A percentile compares a stretch with the other conserved stretches of the same genome.
phyloP scores from a whole-genome alignment of 1,139 yeast species.

The Scheffersomyces lignicola region DNA sequence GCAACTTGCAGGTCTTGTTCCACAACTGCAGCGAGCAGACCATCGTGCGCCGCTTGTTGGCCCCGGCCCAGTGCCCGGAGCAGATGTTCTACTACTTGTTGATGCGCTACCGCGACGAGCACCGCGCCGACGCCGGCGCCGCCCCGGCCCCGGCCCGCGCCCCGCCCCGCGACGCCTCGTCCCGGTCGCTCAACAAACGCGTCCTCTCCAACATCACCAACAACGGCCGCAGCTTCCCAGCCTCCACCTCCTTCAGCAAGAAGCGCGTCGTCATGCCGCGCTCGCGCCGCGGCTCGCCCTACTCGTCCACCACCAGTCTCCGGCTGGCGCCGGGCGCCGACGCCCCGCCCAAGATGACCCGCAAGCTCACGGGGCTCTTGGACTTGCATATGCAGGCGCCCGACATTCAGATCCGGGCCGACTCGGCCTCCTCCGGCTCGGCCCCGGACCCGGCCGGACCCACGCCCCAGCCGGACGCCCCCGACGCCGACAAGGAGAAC shows the following conservation, averaged over 20 bases:
- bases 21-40: constrained; percentile 75
- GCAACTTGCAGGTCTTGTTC: constrained; percentile 84
- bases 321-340: constrained; percentile 7
- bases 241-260: constrained; percentile 42
- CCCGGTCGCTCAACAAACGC: no score
- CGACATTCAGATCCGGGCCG: no score
- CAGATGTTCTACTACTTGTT: constrained; percentile 86
- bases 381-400: no score
- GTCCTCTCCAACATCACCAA: constrained; percentile 33
- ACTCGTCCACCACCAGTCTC: constrained; percentile 11
- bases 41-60: constrained; percentile 59
- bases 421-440: constrained; percentile 1
- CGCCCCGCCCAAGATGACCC: constrained; percentile 18
- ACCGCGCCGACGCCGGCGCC: constrained; percentile 31
- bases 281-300: constrained; percentile 11
- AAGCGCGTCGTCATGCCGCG: constrained; percentile 31
- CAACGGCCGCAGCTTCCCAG: constrained; percentile 27
- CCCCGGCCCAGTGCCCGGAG: constrained; percentile 70
- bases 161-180: no score
- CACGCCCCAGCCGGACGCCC: background rate
- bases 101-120: constrained; percentile 82
- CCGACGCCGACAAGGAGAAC: constrained; percentile 2
- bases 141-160: no score
- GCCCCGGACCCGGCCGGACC: background rate
- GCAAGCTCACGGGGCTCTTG: constrained; percentile 26